Evolutionary conservation across 208 protist species (phyloP).

Genomic region (Crithidia acanthocephali): DNA sequence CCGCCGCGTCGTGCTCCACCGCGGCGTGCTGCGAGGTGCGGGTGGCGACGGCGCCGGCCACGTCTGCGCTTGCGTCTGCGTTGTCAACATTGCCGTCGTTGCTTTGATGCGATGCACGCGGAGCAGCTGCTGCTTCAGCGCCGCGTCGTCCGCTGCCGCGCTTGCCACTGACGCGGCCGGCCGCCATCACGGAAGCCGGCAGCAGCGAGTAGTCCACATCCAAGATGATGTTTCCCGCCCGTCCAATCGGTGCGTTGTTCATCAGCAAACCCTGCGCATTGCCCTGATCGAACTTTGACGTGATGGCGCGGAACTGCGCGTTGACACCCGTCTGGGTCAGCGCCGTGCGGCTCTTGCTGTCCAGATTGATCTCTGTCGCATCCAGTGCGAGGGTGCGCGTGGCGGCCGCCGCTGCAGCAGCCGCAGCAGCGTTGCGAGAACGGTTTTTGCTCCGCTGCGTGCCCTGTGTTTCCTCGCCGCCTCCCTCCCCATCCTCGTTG

Average conservation of each 20-base stretch:
- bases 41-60: background rate
- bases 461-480: conserved; percentile 17
- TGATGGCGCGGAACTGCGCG: conserved; percentile 90
- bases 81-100: conserved; percentile 5
- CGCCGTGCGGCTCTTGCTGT: conserved; percentile 65
- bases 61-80: background rate
- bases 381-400: conserved; percentile 81
- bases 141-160: conserved; percentile 16
- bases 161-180: background rate
- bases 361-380: conserved; percentile 85
- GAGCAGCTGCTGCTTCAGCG: background rate
- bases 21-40: conserved; percentile 31
- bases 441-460: conserved; percentile 27
- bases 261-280: conserved; percentile 87
- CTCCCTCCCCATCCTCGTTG: conserved; percentile 22
- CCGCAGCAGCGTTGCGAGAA: conserved; percentile 27
- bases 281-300: conserved; percentile 90
- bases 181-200: conserved; percentile 24
- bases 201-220: conserved; percentile 82
- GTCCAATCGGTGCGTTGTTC: conserved; percentile 85
- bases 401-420: conserved; percentile 29
- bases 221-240: conserved; percentile 83
- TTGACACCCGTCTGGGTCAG: conserved; percentile 79
- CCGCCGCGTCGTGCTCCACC: conserved; percentile 29
- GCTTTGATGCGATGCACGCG: background rate